These are phyloP conservation scores for Blastocystis hominis DNA, from an alignment of 352 stramenopile species.

Conservation along the genomic window DNA sequence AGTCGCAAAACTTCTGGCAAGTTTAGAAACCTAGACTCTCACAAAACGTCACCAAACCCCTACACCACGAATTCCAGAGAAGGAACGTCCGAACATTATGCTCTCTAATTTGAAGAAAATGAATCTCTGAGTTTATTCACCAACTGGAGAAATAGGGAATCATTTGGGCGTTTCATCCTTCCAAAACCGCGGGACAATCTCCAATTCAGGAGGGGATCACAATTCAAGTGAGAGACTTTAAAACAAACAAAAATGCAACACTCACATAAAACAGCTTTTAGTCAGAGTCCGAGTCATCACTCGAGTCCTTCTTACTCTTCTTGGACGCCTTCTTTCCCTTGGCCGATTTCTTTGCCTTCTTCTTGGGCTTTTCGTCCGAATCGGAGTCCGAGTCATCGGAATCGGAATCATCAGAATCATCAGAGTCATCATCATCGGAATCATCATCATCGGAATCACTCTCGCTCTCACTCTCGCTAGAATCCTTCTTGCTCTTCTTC, in stretches of 20 bases:
- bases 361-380: background rate
- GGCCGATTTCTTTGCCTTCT: background rate
- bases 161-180: background rate
- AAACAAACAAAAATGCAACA: no score
- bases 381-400: background rate
- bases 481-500: conserved; percentile 16
- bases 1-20: no score
- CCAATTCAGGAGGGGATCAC: no score
- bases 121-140: background rate
- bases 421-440: background rate
- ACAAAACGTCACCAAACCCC: no score
- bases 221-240: no score
- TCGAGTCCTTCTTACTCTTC: conserved; percentile 49
- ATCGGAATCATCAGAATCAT: conserved; percentile 2
- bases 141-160: background rate
- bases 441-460: background rate
- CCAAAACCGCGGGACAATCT: no score
- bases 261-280: no score
- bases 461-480: background rate
- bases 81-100: background rate
- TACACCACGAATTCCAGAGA: background rate
- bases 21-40: no score
- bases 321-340: conserved; percentile 51
- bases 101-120: background rate
- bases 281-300: conserved; percentile 41